These are phyloP conservation scores for Pezicula radicicola DNA, from an alignment of 2,329 filamentous ascomycete species.

Conservation along the genomic window DNA sequence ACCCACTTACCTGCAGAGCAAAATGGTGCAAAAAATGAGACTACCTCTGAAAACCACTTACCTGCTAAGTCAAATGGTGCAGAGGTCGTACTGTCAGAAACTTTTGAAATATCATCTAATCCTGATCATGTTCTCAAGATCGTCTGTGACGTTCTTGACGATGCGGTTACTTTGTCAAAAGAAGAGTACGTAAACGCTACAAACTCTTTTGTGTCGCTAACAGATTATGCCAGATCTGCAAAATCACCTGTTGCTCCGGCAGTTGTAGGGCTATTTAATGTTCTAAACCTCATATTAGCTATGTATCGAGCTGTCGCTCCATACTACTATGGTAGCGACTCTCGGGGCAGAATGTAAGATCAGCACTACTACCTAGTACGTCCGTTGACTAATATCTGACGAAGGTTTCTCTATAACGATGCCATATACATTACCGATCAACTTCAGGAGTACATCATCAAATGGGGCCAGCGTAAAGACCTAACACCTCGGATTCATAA, in stretches of 20 bases:
- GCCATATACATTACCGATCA: constrained; percentile 60
- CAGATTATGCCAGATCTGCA: constrained; percentile 34
- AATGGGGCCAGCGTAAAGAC: constrained; percentile 53
- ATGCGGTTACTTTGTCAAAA: constrained; percentile 57
- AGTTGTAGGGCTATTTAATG: constrained; percentile 64
- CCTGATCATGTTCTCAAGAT: constrained; percentile 74
- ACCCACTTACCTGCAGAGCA: too few species aligned
- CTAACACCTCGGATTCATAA: constrained; percentile 46
- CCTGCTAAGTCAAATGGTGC: not conserved
- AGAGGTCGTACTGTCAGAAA: constrained; percentile 78
- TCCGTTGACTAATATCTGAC: constrained; percentile 2
- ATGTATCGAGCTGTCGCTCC: constrained; percentile 76
- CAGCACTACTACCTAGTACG: not conserved
- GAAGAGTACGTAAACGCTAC: constrained; percentile 36
- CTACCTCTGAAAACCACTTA: too few species aligned
- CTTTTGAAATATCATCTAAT: constrained; percentile 84
- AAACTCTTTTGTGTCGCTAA: constrained; percentile 5
- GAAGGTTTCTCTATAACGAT: constrained; percentile 67
- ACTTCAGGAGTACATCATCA: constrained; percentile 43
- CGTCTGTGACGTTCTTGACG: constrained; percentile 57
- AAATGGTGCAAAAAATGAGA: constrained; percentile 39
- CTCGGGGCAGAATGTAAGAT: constrained; percentile 61
- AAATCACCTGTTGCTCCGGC: constrained; percentile 61
- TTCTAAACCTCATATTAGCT: constrained; percentile 72
- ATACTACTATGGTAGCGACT: constrained; percentile 65